Evolutionary conservation across 345 rosid species (phyloP).

Genomic region (Arabis alpina): DNA sequence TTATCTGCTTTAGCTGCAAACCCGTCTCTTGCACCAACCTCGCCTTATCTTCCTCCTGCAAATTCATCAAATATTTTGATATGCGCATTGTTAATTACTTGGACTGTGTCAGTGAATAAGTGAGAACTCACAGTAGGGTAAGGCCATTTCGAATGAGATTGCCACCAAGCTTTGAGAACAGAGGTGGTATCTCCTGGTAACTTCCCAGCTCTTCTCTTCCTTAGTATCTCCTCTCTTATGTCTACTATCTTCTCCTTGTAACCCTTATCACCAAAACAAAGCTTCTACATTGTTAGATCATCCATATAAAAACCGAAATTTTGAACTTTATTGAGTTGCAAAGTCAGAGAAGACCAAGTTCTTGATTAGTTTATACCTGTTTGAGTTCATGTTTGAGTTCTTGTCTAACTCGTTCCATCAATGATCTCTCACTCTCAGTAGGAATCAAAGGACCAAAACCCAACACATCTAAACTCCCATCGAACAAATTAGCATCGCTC

Average conservation of each 20-base stretch:
- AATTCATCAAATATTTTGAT: constrained; percentile 5
- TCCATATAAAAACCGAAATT: not conserved
- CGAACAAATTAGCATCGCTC: constrained; percentile 80
- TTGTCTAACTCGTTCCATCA: constrained; percentile 97
- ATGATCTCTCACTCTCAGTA: constrained; percentile 94
- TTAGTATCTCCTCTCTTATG: constrained; percentile 93
- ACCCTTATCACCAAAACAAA: constrained; percentile 55
- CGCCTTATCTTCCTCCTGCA: constrained; percentile 98
- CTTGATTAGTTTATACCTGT: constrained; percentile 48
- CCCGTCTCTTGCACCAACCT: constrained; percentile 97
- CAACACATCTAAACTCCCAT: constrained; percentile 77
- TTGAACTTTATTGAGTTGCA: not conserved
- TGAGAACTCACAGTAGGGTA: constrained; percentile 85
- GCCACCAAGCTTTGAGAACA: constrained; percentile 95
- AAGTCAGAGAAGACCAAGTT: not conserved
- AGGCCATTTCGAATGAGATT: constrained; percentile 96
- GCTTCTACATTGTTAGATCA: constrained; percentile 28
- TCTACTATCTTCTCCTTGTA: constrained; percentile 95
- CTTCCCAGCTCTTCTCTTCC: constrained; percentile 98
- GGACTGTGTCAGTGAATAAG: not conserved
- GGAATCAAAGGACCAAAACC: constrained; percentile 97
- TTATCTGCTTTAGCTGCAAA: constrained; percentile 92
- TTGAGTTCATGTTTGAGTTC: constrained; percentile 94
- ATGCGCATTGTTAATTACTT: not conserved
- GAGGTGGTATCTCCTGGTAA: constrained; percentile 98